Conservation (phyloP, 2,329 filamentous ascomycete species). For the Trichoderma asperellum region DNA sequence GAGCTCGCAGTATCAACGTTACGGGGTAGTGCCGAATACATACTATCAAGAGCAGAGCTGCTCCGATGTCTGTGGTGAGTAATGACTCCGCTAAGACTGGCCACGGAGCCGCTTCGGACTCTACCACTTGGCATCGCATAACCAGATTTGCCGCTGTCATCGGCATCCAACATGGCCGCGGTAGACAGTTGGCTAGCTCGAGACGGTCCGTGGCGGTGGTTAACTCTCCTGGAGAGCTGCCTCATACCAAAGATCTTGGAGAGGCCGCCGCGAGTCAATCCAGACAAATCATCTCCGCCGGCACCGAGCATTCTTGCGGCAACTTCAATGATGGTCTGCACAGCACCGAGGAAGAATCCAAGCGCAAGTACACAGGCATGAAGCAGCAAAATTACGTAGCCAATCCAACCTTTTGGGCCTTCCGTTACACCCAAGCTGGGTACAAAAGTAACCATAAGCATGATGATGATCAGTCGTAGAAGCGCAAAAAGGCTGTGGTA, state of each 20-base stretch:
- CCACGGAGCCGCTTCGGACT: slow-evolving; percentile 64
- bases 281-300: slow-evolving; percentile 72
- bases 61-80: slow-evolving; percentile 52
- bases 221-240: slow-evolving; percentile 75
- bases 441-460: slow-evolving; percentile 82
- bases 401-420: slow-evolving; percentile 88
- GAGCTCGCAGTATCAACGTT: slow-evolving; percentile 65
- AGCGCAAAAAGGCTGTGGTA: slow-evolving; percentile 86
- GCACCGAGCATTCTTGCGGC: slow-evolving; percentile 80
- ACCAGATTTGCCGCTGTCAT: slow-evolving; percentile 66
- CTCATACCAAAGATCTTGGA: slow-evolving; percentile 91
- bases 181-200: slow-evolving; percentile 83
- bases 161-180: slow-evolving; percentile 74
- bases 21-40: slow-evolving; percentile 49
- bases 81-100: slow-evolving; percentile 58
- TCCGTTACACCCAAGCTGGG: slow-evolving; percentile 79
- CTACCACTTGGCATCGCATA: slow-evolving; percentile 59
- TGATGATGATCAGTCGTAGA: slow-evolving; percentile 73
- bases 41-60: slow-evolving; percentile 59
- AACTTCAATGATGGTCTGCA: slow-evolving; percentile 91
- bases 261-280: slow-evolving; percentile 77
- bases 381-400: slow-evolving; percentile 84
- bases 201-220: slow-evolving; percentile 65
- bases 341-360: slow-evolving; percentile 88
- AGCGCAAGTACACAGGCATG: slow-evolving; percentile 85